Base-by-base conservation (phyloP, 2,329 filamentous ascomycete species). In the Phyllosticta citribraziliensis region DNA sequence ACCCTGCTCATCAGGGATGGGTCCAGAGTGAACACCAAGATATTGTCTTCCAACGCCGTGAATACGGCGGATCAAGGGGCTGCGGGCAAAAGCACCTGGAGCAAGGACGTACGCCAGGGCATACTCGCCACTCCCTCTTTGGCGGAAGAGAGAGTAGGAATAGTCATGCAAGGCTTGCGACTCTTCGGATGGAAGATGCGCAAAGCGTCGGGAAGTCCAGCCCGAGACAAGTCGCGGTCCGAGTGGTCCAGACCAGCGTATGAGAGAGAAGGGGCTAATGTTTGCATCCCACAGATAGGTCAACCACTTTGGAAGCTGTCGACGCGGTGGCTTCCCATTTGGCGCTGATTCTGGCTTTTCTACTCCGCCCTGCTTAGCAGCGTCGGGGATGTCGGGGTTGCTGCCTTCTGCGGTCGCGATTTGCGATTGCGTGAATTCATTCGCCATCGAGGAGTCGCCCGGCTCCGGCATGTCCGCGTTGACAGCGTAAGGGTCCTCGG, bases 241-340 rank as follows among this genome's bases (percentile, higher is more conserved):
- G 0, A 99, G 78, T 0, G 94, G 94, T 0, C 94, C 94, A 1
- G 90, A 82, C 80, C 91, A 87, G 63, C 94, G 88, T 14, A 99
- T 85, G 56, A 99, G 79, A 66, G 87, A 93, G 74, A 99, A 99
- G 6, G 94, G 94, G 0, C 92, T 97, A 65, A 97, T 85, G 71
- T 99, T 99, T 67, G 91, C 89, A 66, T 99, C 94, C 94, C 94
- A 99, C 4, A 99, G 84, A 76, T 92, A 97, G 61, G 87, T 86
- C 20, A 97, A 79, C 92, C 93, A 97, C 73, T 87, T 86, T 0
- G 92, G 91, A 2, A 94, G 74, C 2, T 86, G 87, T 14, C 81
- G 78, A 20, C 81, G 77, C 19, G 56, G 33, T 61, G 54, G 47
- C 24, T 55, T 55, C 12, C 40, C 40, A n/a, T 47, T 47, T 47